Conservation (phyloP, 352 stramenopile species). For the Pythium plurisporium region DNA sequence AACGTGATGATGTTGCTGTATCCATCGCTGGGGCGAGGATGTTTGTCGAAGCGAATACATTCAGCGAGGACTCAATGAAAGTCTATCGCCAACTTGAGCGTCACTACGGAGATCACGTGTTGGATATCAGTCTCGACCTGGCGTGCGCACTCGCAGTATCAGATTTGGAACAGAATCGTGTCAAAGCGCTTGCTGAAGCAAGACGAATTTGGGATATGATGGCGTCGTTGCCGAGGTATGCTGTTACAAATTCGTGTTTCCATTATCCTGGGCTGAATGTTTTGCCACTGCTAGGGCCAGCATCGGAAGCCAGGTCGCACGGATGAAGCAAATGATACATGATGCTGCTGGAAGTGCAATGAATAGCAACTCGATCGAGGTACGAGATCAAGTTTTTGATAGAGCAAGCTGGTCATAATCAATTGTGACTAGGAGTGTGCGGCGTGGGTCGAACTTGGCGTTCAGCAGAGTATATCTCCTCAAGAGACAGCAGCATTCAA, state of each 20-base stretch:
- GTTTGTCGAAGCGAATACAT: slow-evolving; percentile 40
- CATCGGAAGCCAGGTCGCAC: neutral
- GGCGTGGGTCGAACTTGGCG: slow-evolving; percentile 16
- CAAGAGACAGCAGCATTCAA: slow-evolving; percentile 44
- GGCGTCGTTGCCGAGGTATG: neutral
- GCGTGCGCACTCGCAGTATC: slow-evolving; percentile 49
- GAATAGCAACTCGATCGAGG: slow-evolving; percentile 1
- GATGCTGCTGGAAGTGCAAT: slow-evolving; percentile 16
- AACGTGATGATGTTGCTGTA: slow-evolving; percentile 40
- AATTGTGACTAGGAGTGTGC: slow-evolving; percentile 6
- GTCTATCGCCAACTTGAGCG: slow-evolving; percentile 61
- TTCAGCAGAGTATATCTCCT: slow-evolving; percentile 19
- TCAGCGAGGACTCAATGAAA: slow-evolving; percentile 45
- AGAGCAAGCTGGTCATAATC: neutral
- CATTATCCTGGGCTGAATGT: neutral
- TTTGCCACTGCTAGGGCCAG: neutral
- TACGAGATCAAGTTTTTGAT: neutral
- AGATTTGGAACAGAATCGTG: slow-evolving; percentile 19
- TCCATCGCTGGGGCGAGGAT: slow-evolving; percentile 41
- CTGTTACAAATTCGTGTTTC: neutral
- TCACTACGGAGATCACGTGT: slow-evolving; percentile 47
- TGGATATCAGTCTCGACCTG: slow-evolving; percentile 64
- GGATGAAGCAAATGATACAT: slow-evolving; percentile 12
- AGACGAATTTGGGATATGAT: slow-evolving; percentile 25
- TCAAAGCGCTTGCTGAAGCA: slow-evolving; percentile 40